phyloP scores from a whole-genome alignment of 78 protist species.

The Parvularia atlantis region DNA sequence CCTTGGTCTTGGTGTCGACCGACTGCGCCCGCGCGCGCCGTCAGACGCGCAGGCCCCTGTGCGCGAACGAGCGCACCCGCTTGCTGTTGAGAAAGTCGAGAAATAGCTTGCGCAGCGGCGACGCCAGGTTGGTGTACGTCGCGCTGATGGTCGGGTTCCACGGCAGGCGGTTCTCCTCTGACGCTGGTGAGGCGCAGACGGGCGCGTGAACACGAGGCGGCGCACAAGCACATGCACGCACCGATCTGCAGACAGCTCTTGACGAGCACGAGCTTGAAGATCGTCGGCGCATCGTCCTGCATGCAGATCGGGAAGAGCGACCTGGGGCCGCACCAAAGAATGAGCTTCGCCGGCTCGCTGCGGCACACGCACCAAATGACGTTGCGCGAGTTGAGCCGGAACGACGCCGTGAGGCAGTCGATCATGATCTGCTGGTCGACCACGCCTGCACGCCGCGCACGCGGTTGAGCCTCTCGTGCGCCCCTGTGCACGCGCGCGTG shows the following conservation, averaged over 20 bases:
- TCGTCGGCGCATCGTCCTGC: slow-evolving; percentile 14
- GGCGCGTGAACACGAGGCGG: no score
- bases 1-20: background rate
- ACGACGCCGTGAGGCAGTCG: slow-evolving; percentile 17
- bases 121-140: slow-evolving; percentile 18
- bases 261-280: slow-evolving; percentile 32
- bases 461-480: slow-evolving; percentile 18
- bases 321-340: background rate
- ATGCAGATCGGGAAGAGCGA: background rate
- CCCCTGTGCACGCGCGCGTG: no score
- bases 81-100: slow-evolving; percentile 12
- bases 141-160: slow-evolving; percentile 39
- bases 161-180: slow-evolving; percentile 11
- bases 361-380: no score
- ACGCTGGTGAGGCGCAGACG: slow-evolving; percentile 20
- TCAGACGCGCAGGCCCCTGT: no score
- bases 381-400: slow-evolving; percentile 22
- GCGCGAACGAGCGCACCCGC: background rate
- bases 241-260: background rate
- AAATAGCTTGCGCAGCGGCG: slow-evolving; percentile 19
- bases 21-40: no score
- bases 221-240: no score
- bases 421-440: slow-evolving; percentile 29
- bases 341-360: no score
- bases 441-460: background rate